Evolutionary conservation across 805 yeast species (phyloP).

Genomic region (Soucietia sequanensis): DNA sequence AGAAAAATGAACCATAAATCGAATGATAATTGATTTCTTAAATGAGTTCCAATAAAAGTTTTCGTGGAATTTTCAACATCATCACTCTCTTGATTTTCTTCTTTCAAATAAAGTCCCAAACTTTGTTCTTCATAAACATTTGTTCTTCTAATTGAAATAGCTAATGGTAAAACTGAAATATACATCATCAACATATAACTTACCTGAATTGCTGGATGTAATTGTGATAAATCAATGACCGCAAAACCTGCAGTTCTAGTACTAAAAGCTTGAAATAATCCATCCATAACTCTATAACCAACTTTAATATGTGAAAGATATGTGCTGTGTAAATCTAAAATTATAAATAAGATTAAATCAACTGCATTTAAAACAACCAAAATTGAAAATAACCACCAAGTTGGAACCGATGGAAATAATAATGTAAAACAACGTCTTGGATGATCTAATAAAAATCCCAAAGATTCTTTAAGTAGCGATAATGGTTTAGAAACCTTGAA

Average conservation of each 20-base stretch:
- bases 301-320: constrained; percentile 54
- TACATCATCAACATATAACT: constrained; percentile 97
- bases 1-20: constrained; percentile 92
- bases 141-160: constrained; percentile 93
- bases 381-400: constrained; percentile 89
- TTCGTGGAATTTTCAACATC: constrained; percentile 44
- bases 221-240: constrained; percentile 61
- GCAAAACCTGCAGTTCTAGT: constrained; percentile 94
- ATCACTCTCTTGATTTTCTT: constrained; percentile 27
- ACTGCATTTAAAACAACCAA: constrained; percentile 68
- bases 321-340: constrained; percentile 63
- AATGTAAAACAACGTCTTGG: constrained; percentile 96
- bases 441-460: constrained; percentile 86
- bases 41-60: constrained; percentile 80
- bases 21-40: constrained; percentile 87
- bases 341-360: constrained; percentile 78
- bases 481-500: constrained; percentile 65
- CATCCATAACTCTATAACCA: constrained; percentile 75
- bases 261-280: constrained; percentile 85
- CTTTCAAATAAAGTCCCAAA: constrained; percentile 72
- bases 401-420: constrained; percentile 86
- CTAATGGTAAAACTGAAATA: constrained; percentile 92
- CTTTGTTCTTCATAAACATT: constrained; percentile 98
- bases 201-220: constrained; percentile 92
- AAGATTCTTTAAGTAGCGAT: constrained; percentile 66